These are phyloP conservation scores for Aspergillus phoenicis DNA, from an alignment of 2,329 filamentous ascomycete species.

Conservation along the genomic window DNA sequence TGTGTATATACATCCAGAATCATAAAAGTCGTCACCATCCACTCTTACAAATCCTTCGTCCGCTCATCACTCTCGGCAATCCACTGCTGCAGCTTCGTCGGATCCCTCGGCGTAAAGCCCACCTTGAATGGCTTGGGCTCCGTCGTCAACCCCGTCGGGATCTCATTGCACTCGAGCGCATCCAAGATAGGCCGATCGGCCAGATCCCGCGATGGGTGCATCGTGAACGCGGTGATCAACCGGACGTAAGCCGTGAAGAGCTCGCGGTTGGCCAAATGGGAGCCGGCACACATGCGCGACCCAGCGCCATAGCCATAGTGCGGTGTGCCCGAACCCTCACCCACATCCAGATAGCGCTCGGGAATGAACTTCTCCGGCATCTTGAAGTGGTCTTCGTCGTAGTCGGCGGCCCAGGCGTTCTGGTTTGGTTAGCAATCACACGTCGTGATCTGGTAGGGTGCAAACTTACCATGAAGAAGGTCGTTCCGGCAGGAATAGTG, in stretches of 20 bases:
- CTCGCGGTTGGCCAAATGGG: constrained; percentile 65
- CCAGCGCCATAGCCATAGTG: constrained; percentile 67
- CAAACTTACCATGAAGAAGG: constrained; percentile 69
- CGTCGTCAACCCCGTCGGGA: constrained; percentile 61
- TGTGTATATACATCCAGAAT: constrained; percentile 5
- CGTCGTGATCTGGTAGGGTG: too few species aligned
- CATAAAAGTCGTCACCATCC: not conserved
- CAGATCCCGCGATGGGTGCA: constrained; percentile 51
- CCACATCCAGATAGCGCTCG: constrained; percentile 66
- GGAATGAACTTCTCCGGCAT: constrained; percentile 65
- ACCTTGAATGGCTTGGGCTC: constrained; percentile 67
- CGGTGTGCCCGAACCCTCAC: constrained; percentile 56
- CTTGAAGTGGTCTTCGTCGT: constrained; percentile 70
- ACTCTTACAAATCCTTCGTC: constrained; percentile 49
- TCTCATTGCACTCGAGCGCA: constrained; percentile 59
- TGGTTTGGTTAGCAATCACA: constrained; percentile 24
- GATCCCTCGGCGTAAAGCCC: constrained; percentile 55
- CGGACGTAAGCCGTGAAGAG: constrained; percentile 64
- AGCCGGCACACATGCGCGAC: constrained; percentile 65
- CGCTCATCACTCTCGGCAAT: constrained; percentile 56
- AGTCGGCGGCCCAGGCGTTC: constrained; percentile 75
- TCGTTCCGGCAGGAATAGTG: constrained; percentile 72
- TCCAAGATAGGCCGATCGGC: constrained; percentile 58
- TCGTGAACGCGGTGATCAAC: constrained; percentile 61
- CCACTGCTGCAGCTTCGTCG: constrained; percentile 53